Evolutionary conservation across 768 basidiomycete species (phyloP), one percentile per base, ranked within the genome.

Genomic region (Termitomyces sp.): DNA sequence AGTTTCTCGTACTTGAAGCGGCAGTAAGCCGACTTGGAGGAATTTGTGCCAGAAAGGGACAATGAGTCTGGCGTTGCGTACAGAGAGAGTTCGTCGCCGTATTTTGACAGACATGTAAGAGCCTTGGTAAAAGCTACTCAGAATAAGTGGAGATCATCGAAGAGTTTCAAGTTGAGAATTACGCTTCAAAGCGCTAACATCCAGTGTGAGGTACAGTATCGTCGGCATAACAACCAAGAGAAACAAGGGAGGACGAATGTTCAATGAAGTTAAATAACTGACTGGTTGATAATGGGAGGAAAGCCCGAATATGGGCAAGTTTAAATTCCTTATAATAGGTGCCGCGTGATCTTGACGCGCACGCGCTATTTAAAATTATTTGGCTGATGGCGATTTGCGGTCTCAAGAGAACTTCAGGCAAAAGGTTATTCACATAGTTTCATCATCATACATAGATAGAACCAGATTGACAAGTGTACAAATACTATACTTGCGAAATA

Each of bases 21-120:
- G 69, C 85, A 87, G 64, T 89, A 93, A 11, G 91, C 91, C 40
- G 91, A 88, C 65, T 86, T 81, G 5, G 91, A 85, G 3, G 86
- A 84, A 70, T 93, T 94, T 23, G 87, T 90, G 2, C 85, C 74
- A 52, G 87, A 89, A 28, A 94, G 68, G 6, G 84, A 77, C 33
- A 94, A 66, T 35, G 73, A 70, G 37, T 86, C 84, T 0, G 76
- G 66, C 9, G 82, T 80, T 8, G 87, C 89, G 56, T 84, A 78
- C 42, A 94, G 77, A 38, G 80, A 77, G 43, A 94, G 72, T 59
- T 94, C 89, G 57, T 94, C 91, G 50, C 91, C 89, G 66, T 91
- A 93, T 71, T 80, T 84, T 38, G 90, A 85, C 44, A 93, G 74
- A 69, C 92, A 94, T 5, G 80, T 75, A 48, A 94, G 72, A 12